Conservation (phyloP, 2,329 filamentous ascomycete species). For the Fusarium mundagurra region DNA sequence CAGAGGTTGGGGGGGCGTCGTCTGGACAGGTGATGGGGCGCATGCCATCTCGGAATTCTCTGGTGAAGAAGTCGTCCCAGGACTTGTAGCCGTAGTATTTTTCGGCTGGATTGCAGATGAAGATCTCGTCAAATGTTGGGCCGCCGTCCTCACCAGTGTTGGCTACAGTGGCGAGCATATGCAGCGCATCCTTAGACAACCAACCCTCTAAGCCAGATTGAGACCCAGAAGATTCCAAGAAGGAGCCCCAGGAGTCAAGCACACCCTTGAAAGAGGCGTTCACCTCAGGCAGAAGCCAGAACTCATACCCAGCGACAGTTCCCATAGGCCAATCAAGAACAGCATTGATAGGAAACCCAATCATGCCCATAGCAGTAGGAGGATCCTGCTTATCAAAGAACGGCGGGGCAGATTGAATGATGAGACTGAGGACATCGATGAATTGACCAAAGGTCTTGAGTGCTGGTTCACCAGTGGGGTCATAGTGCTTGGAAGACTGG, state of each 20-base stretch:
- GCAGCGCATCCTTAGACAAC: neutral
- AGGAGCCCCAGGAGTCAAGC: neutral
- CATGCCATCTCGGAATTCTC: neutral
- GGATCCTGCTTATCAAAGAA: neutral
- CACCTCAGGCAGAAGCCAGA: neutral
- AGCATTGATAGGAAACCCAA: slow-evolving; percentile 13
- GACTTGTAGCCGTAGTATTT: slow-evolving; percentile 1
- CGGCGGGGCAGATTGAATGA: neutral
- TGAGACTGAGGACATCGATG: neutral
- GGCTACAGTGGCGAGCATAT: neutral
- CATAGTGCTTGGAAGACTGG: slow-evolving; percentile 10
- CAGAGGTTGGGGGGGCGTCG: neutral
- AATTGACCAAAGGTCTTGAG: neutral
- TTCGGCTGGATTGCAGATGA: neutral
- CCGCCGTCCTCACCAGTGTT: neutral
- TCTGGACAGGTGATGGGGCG: neutral
- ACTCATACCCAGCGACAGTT: slow-evolving; percentile 9
- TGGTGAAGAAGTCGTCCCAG: slow-evolving; percentile 18
- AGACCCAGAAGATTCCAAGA: neutral
- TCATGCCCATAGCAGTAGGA: neutral
- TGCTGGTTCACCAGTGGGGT: neutral
- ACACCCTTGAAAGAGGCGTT: neutral
- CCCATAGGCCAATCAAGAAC: slow-evolving; percentile 26
- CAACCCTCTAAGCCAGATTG: neutral
- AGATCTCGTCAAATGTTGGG: neutral